Base-by-base conservation (phyloP, 257 asterid genomes). In the Solanum etuberosum region DNA sequence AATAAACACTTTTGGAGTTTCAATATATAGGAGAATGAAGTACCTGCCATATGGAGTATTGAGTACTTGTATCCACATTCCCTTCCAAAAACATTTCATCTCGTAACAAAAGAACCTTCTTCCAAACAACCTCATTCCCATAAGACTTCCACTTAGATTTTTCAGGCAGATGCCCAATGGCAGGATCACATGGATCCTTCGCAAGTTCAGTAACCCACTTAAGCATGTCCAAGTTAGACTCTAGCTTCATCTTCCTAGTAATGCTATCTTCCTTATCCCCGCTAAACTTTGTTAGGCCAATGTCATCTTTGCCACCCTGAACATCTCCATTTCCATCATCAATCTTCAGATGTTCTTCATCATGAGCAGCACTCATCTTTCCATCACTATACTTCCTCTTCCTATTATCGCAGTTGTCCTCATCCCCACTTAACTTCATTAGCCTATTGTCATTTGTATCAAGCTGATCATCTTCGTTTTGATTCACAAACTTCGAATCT, bases 141-240 rank as follows among this genome's bases (percentile, higher is more conserved):
- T 91, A 90, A 81, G 57, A 29, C 89, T 94, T 97, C 99, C 99
- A 97, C 88, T 92, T 94, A 25, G 90, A 91, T 76, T 85, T 91
- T 67, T 93, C 94, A 0, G 99, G 98, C 37, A 97, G 81, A 3
- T 86, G 42, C 46, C 90, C 96, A 81, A 91, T 88, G 34, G 88
- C 88, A 8, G 92, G 91, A 87, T 91, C 86, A 48, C 94, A 92
- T 42, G 98, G 99, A 89, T 96, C 92, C 90, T 87, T 92, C 5
- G 98, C 98, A 82, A 93, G 93, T 70, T 32, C 61, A 21, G 80
- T 34, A 42, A 96, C 88, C 99, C 99, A 97, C 77, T 91, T 83
- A 90, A 97, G 86, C 94, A 92, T 83, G 21, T 71, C 89, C 6
- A 15, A 9, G 78, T n/a, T 83, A 86, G 91, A 88, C 65, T 88